Evolutionary conservation across 2,329 filamentous ascomycete species (phyloP).

Genomic region (Beauveria sp.): DNA sequence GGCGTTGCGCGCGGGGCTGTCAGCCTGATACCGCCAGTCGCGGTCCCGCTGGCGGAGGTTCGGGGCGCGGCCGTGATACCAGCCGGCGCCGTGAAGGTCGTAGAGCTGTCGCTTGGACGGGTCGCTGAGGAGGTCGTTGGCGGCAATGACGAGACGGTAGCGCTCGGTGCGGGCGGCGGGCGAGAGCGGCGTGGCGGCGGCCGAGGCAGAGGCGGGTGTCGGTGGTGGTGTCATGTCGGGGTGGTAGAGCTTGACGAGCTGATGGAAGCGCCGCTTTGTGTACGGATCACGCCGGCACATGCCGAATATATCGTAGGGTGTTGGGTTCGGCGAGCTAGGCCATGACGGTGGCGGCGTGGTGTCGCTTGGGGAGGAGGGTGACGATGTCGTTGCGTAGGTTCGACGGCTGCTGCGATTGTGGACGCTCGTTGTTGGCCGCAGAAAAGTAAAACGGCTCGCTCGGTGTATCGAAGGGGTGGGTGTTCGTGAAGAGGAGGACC

Average conservation of each 20-base stretch:
- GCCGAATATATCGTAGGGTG: constrained; percentile 85
- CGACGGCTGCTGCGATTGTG: background rate
- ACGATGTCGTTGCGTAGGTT: constrained; percentile 4
- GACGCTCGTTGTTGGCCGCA: background rate
- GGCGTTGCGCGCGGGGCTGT: constrained; percentile 59
- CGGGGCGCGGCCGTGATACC: constrained; percentile 55
- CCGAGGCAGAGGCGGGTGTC: constrained; percentile 16
- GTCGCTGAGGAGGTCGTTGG: constrained; percentile 82
- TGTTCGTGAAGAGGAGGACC: background rate
- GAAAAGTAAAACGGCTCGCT: background rate
- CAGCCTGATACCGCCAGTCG: constrained; percentile 41
- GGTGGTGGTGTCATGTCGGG: constrained; percentile 55
- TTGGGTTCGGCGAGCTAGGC: constrained; percentile 49
- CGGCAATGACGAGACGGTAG: constrained; percentile 80
- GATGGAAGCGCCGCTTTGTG: constrained; percentile 76
- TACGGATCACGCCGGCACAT: constrained; percentile 56
- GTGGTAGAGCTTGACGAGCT: constrained; percentile 93
- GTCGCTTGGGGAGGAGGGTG: background rate
- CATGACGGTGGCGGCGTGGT: constrained; percentile 27
- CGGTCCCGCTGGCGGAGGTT: constrained; percentile 31
- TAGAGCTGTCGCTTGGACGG: constrained; percentile 72
- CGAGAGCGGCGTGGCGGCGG: constrained; percentile 29
- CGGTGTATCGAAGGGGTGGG: background rate
- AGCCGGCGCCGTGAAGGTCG: constrained; percentile 74
- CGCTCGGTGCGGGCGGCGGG: constrained; percentile 67